These are phyloP conservation scores for Diaporthe ilicicola DNA, from an alignment of 2,329 filamentous ascomycete genomes.

Conservation along the genomic window DNA sequence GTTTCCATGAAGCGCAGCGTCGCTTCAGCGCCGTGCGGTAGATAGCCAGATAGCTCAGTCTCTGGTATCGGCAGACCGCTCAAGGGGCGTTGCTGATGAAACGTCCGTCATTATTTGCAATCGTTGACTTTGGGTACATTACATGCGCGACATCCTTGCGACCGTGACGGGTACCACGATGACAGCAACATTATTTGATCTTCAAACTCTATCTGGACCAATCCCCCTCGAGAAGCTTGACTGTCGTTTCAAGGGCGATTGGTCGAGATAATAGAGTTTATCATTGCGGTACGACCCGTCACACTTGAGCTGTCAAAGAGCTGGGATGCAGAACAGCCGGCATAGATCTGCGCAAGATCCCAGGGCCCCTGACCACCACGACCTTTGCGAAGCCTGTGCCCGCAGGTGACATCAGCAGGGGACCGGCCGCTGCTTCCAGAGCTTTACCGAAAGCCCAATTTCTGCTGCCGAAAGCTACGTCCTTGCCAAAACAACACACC, in stretches of 20 bases:
- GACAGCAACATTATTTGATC: constrained; percentile 8
- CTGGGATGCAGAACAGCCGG: background rate
- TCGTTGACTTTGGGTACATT: background rate
- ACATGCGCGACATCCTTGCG: background rate
- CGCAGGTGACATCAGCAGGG: constrained; percentile 16
- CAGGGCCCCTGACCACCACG: background rate
- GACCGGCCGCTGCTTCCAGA: constrained; percentile 1
- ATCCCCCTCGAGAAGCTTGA: background rate
- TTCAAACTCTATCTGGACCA: constrained; percentile 11
- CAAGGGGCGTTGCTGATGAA: background rate
- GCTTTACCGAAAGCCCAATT: background rate
- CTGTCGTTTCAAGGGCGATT: background rate
- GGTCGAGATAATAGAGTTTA: constrained; percentile 8
- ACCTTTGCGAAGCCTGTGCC: constrained; percentile 12
- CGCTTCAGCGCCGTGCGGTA: background rate
- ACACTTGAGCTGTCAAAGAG: constrained; percentile 2
- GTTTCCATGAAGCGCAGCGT: background rate
- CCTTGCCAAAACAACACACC: background rate
- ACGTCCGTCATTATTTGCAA: background rate
- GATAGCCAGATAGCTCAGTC: background rate
- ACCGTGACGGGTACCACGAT: background rate
- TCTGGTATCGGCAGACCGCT: background rate
- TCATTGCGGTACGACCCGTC: constrained; percentile 4
- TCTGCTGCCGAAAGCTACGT: background rate
- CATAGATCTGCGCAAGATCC: background rate